Percentiles rank a stretch among this genome's conserved stretches.
These are phyloP conservation scores for Penicillium argentinense DNA, from an alignment of 495 filamentous ascomycete species.

Conservation along the genomic window DNA sequence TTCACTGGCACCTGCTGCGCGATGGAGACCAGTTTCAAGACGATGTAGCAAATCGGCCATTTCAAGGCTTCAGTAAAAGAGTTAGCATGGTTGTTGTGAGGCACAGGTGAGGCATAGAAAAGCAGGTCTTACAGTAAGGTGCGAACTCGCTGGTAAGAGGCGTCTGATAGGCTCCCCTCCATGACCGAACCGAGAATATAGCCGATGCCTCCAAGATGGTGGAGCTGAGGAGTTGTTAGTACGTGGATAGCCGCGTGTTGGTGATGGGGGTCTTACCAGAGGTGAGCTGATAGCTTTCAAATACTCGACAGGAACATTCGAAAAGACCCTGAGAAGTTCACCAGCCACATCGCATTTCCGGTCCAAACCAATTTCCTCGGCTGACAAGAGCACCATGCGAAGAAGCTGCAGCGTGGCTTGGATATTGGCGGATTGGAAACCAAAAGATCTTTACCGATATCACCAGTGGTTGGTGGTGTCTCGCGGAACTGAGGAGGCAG, in stretches of 20 bases:
- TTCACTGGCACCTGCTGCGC: slow-evolving; percentile 37
- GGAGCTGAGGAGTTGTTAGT: slow-evolving; percentile 26
- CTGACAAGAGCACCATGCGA: slow-evolving; percentile 47
- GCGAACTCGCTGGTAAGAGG: slow-evolving; percentile 43
- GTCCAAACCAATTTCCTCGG: slow-evolving; percentile 39
- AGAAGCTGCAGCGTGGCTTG: slow-evolving; percentile 50
- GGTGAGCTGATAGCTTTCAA: slow-evolving; percentile 51
- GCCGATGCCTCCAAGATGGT: slow-evolving; percentile 52
- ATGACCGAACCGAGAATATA: slow-evolving; percentile 50
- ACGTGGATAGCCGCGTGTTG: background rate
- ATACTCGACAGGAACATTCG: slow-evolving; percentile 43
- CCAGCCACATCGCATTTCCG: slow-evolving; percentile 49
- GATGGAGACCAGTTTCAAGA: slow-evolving; percentile 43
- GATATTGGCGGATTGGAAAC: slow-evolving; percentile 56
- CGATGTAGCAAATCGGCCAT: slow-evolving; percentile 51
- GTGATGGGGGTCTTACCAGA: slow-evolving; percentile 23
- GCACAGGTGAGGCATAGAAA: background rate
- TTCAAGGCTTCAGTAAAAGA: slow-evolving; percentile 21
- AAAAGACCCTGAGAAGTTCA: slow-evolving; percentile 47
- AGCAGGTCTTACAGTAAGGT: slow-evolving; percentile 33
- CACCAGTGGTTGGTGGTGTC: slow-evolving; percentile 30
- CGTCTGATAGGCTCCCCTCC: slow-evolving; percentile 48
- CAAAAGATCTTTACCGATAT: slow-evolving; percentile 39
- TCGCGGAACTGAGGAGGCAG: slow-evolving; percentile 42
- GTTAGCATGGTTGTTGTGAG: no score